These are phyloP conservation scores for Rhododendron ferrugineum DNA, from an alignment of 148 eudicot species.

Conservation along the genomic window DNA sequence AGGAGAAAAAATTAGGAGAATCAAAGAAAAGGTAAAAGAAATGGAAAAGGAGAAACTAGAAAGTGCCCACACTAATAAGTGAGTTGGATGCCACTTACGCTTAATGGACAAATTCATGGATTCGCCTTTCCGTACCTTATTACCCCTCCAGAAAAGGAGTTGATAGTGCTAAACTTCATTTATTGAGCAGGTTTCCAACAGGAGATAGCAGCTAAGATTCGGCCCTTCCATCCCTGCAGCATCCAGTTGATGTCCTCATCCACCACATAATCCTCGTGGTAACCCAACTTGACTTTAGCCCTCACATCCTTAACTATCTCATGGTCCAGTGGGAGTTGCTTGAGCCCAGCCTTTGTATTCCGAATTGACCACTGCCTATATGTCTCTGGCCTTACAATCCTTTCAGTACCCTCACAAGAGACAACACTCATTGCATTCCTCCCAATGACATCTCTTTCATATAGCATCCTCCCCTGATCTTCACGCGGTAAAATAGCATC, in stretches of 20 bases:
- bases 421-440: slow-evolving; percentile 40
- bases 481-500: slow-evolving; percentile 26
- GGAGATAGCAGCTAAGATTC: slow-evolving; percentile 45
- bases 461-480: slow-evolving; percentile 23
- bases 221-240: slow-evolving; percentile 80
- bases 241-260: slow-evolving; percentile 54
- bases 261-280: slow-evolving; percentile 53
- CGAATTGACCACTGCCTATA: slow-evolving; percentile 60
- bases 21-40: not conserved
- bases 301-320: slow-evolving; percentile 21
- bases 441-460: slow-evolving; percentile 34
- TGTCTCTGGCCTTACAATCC: slow-evolving; percentile 52
- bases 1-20: not conserved
- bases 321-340: slow-evolving; percentile 29
- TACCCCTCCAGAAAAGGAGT: not conserved
- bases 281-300: slow-evolving; percentile 34
- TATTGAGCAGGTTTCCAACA: slow-evolving; percentile 40
- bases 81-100: not conserved
- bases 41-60: not conserved
- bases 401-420: slow-evolving; percentile 57
- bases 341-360: slow-evolving; percentile 40
- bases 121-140: not conserved
- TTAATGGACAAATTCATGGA: not conserved
- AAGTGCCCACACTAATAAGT: not conserved
- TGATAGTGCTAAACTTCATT: not conserved